Evolutionary conservation across 2,329 filamentous ascomycete species (phyloP), one percentile per base, ranked within the genome.

Genomic region (Rugonectria rugulosa): DNA sequence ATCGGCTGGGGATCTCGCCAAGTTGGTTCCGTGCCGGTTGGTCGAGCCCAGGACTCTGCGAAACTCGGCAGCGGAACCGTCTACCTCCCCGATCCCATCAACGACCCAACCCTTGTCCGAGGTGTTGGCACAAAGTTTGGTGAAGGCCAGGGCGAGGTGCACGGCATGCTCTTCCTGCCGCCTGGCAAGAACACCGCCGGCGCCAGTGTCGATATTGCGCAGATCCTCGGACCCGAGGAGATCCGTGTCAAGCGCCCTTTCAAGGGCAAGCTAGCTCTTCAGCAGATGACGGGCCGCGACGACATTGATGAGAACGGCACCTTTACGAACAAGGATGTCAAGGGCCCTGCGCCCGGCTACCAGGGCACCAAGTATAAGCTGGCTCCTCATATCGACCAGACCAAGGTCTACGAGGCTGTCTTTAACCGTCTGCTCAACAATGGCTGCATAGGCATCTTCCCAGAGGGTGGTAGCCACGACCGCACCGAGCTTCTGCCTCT

Each of bases 401-500:
- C 89, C 24, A 86, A 91, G 65, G 94, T 98, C 23, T 98, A 98
- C 76, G 87, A 97, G 72, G 91, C 92, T 17, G 94, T 99, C 14
- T 97, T 97, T 74, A 85, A 88, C 62, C 87, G 92, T 24, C 82
- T 99, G 27, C 87, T 88, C 63, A 83, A 84, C 32, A 92, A 92
- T 41, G 94, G 93, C 15, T 97, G 92, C 70, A 90, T 98, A 50
- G 95, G 94, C 60, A 97, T 99, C 69, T 99, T 98, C 73, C 94
- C 94, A 2, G 94, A 99, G 76, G 94, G 94, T 64, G 94, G 94
- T 68, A 97, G 93, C 71, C 94, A 98, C 75, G 94, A 98, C 73
- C 88, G 94, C 59, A 92, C 94, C 0, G 92, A 96, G 70, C 81
- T 98, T 40, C 81, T 98, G 36, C 94, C 95, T 19, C 80, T 98